A percentile compares a stretch with the other conserved stretches of the same genome.
Evolutionary conservation across 371 early-diverging fungal species (phyloP).

Genomic region (Synchytrium microbalum): DNA sequence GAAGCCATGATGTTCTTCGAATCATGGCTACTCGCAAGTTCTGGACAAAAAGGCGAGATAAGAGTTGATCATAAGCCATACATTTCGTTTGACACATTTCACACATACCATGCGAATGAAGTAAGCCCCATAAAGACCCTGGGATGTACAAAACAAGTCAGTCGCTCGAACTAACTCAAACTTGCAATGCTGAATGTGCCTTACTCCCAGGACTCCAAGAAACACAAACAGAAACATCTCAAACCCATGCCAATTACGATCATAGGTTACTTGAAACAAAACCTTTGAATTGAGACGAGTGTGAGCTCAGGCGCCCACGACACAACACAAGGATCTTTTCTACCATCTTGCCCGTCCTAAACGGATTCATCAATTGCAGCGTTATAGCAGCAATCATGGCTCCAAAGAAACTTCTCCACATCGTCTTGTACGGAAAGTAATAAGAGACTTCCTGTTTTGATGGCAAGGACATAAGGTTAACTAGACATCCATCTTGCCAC

Average conservation of each 20-base stretch:
- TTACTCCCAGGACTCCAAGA: slow-evolving; percentile 83
- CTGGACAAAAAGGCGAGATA: too few species aligned
- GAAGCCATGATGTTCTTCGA: background rate
- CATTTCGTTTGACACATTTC: too few species aligned
- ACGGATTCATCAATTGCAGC: slow-evolving; percentile 53
- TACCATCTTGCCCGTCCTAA: background rate
- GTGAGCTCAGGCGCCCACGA: slow-evolving; percentile 68
- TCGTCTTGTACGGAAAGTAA: slow-evolving; percentile 87
- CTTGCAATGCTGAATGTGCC: too few species aligned
- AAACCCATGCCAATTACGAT: slow-evolving; percentile 82
- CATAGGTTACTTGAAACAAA: slow-evolving; percentile 90
- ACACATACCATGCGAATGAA: slow-evolving; percentile 80
- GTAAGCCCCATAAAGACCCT: slow-evolving; percentile 84
- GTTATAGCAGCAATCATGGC: slow-evolving; percentile 86
- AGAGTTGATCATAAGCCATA: too few species aligned
- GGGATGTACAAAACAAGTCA: too few species aligned
- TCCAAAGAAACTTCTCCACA: slow-evolving; percentile 91
- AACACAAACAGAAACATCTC: slow-evolving; percentile 74
- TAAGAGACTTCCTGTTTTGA: slow-evolving; percentile 95
- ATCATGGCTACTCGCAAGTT: slow-evolving; percentile 46
- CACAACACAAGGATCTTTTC: too few species aligned
- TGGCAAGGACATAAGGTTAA: too few species aligned
- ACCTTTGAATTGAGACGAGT: slow-evolving; percentile 61
- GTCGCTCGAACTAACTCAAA: too few species aligned
- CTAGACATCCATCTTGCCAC: too few species aligned